A percentile compares a stretch with the other conserved stretches of the same genome.
Evolutionary conservation across 2,329 filamentous ascomycete genomes (phyloP).

Genomic region (Alternaria triticimaculans): DNA sequence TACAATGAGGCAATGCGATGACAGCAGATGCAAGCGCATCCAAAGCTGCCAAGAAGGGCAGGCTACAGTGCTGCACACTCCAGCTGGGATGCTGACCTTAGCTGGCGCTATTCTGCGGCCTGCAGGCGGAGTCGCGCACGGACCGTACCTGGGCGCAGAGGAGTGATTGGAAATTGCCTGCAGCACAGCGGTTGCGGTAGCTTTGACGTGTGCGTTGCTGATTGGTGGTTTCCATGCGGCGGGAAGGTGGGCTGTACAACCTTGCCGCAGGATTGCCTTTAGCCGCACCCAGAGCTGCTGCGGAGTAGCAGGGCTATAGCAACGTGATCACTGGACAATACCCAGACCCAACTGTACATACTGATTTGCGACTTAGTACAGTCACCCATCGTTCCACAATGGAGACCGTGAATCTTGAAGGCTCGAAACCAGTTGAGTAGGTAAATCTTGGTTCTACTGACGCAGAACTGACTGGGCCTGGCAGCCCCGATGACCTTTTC

Average conservation of each 20-base stretch:
- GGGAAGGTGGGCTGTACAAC: neutral
- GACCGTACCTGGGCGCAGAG: neutral
- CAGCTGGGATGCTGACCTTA: neutral
- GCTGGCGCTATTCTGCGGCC: slow-evolving; percentile 16
- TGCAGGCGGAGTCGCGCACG: slow-evolving; percentile 19
- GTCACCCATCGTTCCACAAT: neutral
- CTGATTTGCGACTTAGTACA: neutral
- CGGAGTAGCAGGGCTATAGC: neutral
- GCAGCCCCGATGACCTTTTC: slow-evolving; percentile 13
- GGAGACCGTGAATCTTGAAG: neutral
- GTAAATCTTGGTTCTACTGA: neutral
- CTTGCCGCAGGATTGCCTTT: neutral
- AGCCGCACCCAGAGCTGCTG: neutral
- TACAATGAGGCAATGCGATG: neutral
- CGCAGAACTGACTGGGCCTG: neutral
- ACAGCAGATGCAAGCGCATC: neutral
- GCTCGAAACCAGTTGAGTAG: neutral
- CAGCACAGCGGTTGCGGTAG: slow-evolving; percentile 17
- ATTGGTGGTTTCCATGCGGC: neutral
- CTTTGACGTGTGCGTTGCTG: slow-evolving; percentile 45
- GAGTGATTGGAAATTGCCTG: slow-evolving; percentile 20
- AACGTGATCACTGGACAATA: neutral
- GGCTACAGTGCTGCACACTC: neutral
- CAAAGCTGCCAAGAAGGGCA: neutral
- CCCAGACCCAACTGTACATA: neutral